Evolutionary conservation across 192 early-diverging fungal genomes (phyloP).

Genomic region (Piromyces finnis): DNA sequence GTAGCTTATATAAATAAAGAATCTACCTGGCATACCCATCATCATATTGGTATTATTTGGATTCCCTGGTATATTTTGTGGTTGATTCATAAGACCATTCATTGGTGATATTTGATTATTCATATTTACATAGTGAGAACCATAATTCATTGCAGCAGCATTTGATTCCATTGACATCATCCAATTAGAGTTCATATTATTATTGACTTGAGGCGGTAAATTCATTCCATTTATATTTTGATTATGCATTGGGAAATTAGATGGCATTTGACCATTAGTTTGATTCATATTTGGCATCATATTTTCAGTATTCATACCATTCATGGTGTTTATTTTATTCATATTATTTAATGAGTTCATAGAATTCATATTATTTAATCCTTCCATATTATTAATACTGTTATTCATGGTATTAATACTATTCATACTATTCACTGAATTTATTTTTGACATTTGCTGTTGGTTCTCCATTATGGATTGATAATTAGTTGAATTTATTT

Average conservation of each 20-base stretch:
- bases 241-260: background rate
- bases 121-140: background rate
- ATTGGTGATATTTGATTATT: background rate
- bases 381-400: background rate
- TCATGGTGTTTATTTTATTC: background rate
- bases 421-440: background rate
- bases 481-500: background rate
- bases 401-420: background rate
- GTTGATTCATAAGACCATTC: background rate
- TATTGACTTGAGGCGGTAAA: background rate
- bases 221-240: background rate
- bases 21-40: background rate
- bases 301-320: background rate
- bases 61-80: background rate
- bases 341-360: background rate
- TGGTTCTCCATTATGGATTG: background rate
- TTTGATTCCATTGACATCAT: background rate
- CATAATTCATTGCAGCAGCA: background rate
- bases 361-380: background rate
- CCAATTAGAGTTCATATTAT: background rate
- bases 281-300: background rate
- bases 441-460: background rate
- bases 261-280: background rate
- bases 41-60: background rate
- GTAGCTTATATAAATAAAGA: background rate